phyloP scores from a whole-genome alignment of 495 filamentous ascomycete genomes.

The Extremus antarcticus region DNA sequence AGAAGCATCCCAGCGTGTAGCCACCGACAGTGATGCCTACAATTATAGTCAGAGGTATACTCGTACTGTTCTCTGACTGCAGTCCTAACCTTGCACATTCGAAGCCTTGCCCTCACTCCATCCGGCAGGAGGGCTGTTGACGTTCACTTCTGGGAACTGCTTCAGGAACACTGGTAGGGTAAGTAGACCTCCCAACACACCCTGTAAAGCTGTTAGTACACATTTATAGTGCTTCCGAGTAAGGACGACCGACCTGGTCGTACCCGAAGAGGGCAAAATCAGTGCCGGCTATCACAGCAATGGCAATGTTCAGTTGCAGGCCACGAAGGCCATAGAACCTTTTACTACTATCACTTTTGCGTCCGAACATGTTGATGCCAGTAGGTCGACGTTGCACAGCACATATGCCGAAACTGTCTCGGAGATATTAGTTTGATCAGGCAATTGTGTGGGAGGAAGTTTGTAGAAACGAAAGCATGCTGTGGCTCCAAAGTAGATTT shows the following conservation, averaged over 20 bases:
- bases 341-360: neutral
- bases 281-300: conserved; percentile 57
- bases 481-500: neutral
- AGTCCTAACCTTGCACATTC: conserved; percentile 24
- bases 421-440: too few species aligned
- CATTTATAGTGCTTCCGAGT: neutral
- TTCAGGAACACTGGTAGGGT: conserved; percentile 24
- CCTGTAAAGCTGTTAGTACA: conserved; percentile 10
- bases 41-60: too few species aligned
- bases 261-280: conserved; percentile 45
- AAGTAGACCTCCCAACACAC: conserved; percentile 29
- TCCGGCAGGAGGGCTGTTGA: conserved; percentile 19
- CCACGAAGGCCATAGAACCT: conserved; percentile 52
- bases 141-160: conserved; percentile 27
- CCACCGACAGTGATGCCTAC: conserved; percentile 44
- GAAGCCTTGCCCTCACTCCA: conserved; percentile 19
- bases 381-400: too few species aligned
- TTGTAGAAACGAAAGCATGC: too few species aligned
- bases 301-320: conserved; percentile 52
- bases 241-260: conserved; percentile 8
- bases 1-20: conserved; percentile 67
- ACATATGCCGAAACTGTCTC: too few species aligned
- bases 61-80: too few species aligned
- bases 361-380: neutral
- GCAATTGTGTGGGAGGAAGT: too few species aligned